phyloP scores from a whole-genome alignment of 305 asterid species.

The Fraxinus ornus region DNA sequence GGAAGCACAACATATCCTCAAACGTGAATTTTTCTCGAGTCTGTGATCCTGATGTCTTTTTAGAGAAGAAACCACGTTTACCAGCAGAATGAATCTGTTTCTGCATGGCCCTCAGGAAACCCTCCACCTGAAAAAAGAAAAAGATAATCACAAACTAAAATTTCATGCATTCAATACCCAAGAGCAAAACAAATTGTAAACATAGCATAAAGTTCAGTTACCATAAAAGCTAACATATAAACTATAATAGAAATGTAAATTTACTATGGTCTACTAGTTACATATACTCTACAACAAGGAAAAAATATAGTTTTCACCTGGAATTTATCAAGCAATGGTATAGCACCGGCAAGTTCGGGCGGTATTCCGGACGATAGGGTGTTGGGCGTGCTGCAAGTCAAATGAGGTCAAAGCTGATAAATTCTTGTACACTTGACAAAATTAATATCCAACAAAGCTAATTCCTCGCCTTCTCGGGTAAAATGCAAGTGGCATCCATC shows the following conservation, averaged over 20 bases:
- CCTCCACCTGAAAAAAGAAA: constrained; percentile 66
- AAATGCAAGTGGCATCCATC: constrained; percentile 1
- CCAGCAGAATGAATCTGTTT: constrained; percentile 82
- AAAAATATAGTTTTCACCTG: constrained; percentile 51
- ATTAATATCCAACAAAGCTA: not conserved
- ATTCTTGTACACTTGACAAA: constrained; percentile 7
- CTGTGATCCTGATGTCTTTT: constrained; percentile 65
- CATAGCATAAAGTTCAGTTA: not conserved
- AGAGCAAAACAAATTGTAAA: constrained; percentile 3
- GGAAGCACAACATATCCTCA: constrained; percentile 95
- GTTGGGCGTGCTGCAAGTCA: constrained; percentile 70
- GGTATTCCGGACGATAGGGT: constrained; percentile 76
- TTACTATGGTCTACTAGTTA: not conserved
- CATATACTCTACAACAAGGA: not conserved
- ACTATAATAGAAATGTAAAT: constrained; percentile 16
- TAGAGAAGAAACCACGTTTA: constrained; percentile 88
- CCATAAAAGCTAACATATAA: constrained; percentile 8
- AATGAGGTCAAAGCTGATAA: constrained; percentile 14
- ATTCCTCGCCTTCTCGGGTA: not conserved
- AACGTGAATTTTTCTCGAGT: constrained; percentile 80
- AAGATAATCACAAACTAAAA: constrained; percentile 11
- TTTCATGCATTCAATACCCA: constrained; percentile 3
- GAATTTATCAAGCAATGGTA: constrained; percentile 85
- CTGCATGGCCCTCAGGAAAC: constrained; percentile 91
- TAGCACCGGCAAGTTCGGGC: constrained; percentile 84